phyloP scores from a whole-genome alignment of 257 asterid species.

The Cinchona pubescens region DNA sequence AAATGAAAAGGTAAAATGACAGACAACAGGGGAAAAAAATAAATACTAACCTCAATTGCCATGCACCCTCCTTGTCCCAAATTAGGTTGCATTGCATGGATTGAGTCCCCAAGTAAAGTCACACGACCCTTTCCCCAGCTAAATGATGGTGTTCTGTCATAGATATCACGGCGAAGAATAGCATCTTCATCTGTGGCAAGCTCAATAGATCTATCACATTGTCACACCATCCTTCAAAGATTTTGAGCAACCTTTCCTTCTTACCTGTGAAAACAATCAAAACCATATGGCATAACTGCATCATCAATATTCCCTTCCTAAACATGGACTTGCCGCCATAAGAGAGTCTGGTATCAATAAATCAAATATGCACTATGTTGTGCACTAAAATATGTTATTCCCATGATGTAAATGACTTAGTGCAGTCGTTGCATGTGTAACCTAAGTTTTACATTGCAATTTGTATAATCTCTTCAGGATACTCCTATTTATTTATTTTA shows the following conservation, averaged over 20 bases:
- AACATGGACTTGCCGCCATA: not conserved
- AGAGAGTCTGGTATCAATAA: not conserved
- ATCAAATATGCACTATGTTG: not conserved
- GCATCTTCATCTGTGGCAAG: conserved; percentile 83
- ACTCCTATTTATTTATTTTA: not conserved
- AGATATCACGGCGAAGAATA: conserved; percentile 90
- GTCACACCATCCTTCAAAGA: conserved; percentile 94
- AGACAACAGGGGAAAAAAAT: not conserved
- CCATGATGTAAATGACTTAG: not conserved
- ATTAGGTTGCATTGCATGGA: conserved; percentile 99
- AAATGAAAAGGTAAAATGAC: not conserved
- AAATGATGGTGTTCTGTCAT: conserved; percentile 66
- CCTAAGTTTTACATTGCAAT: not conserved
- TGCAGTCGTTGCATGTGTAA: not conserved
- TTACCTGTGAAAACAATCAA: conserved; percentile 44
- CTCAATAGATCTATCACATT: conserved; percentile 77
- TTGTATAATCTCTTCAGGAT: not conserved
- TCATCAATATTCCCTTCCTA: not conserved
- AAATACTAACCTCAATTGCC: conserved; percentile 82
- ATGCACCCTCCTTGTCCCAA: conserved; percentile 99
- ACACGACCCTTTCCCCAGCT: conserved; percentile 95
- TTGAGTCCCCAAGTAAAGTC: conserved; percentile 92
- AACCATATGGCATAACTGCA: not conserved
- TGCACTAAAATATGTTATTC: not conserved
- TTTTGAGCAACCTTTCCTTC: conserved; percentile 68